Percentiles rank a stretch among this genome's conserved stretches.
These are phyloP conservation scores for Citrus medica DNA, from an alignment of 345 rosid species.

Conservation along the genomic window DNA sequence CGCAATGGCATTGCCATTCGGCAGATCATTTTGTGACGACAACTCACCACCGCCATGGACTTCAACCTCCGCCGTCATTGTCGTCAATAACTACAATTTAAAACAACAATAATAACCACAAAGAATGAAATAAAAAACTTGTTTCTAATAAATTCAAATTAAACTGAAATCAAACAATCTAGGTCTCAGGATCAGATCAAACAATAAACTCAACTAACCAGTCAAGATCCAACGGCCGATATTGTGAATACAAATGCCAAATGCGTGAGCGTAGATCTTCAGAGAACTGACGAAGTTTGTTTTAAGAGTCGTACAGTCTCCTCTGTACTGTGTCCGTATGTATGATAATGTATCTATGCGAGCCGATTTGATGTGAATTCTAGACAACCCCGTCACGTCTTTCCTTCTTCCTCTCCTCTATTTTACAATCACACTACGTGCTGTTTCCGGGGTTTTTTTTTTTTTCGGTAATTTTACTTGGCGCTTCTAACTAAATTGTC, in stretches of 20 bases:
- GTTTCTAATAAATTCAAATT: too few relatives aligned
- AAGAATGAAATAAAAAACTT: neutral
- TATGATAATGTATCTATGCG: neutral
- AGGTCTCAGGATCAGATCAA: constrained; percentile 14
- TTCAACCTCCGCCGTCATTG: constrained; percentile 57
- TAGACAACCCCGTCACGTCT: neutral
- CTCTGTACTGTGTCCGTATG: neutral
- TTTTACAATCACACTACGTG: neutral
- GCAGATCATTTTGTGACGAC: constrained; percentile 32
- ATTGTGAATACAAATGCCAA: neutral
- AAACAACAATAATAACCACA: neutral
- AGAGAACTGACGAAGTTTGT: neutral
- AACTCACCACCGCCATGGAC: constrained; percentile 31
- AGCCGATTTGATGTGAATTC: neutral
- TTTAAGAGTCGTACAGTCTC: neutral
- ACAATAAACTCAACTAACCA: neutral
- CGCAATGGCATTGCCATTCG: constrained; percentile 35
- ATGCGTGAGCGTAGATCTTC: neutral
- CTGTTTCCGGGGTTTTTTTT: neutral
- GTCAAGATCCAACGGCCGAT: neutral
- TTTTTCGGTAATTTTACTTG: neutral
- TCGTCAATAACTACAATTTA: neutral
- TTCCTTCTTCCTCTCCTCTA: neutral
- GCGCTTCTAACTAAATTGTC: neutral
- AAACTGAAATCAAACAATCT: neutral